These are phyloP conservation scores for Pythium aquatile DNA, from an alignment of 352 stramenopile species.

Conservation along the genomic window DNA sequence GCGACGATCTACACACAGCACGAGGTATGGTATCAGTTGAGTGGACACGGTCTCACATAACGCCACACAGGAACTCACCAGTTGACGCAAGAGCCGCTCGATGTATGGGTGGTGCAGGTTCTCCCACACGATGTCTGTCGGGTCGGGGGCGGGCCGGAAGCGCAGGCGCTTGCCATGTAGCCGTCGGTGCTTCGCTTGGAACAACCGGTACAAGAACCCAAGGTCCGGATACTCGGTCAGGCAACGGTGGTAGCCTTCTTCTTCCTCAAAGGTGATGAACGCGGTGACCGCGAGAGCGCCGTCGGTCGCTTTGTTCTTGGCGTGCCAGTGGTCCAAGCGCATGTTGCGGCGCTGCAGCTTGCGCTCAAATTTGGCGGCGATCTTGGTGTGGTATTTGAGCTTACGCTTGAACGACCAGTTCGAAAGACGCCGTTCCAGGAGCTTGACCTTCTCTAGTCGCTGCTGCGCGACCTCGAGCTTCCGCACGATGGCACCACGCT, in stretches of 20 bases:
- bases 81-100: constrained; percentile 58
- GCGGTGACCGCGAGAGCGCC: constrained; percentile 63
- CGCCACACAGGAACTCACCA: constrained; percentile 30
- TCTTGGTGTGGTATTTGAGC: constrained; percentile 40
- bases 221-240: constrained; percentile 76
- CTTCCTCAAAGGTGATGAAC: constrained; percentile 85
- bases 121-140: constrained; percentile 85
- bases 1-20: constrained; percentile 44
- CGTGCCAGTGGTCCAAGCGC: constrained; percentile 46
- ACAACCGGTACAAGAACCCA: constrained; percentile 67
- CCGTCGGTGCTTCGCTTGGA: constrained; percentile 62
- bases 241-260: constrained; percentile 77
- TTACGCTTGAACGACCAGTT: constrained; percentile 42
- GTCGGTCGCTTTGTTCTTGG: constrained; percentile 16
- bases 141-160: constrained; percentile 68
- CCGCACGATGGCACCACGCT: constrained; percentile 59
- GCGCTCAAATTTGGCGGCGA: constrained; percentile 41
- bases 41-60: neutral
- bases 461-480: constrained; percentile 64
- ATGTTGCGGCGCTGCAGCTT: constrained; percentile 46
- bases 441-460: constrained; percentile 62
- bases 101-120: constrained; percentile 71
- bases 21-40: neutral
- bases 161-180: constrained; percentile 70
- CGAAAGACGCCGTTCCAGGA: constrained; percentile 47